These are phyloP conservation scores for Nitzschia putrida DNA, from an alignment of 108 stramenopile species.

Conservation along the genomic window DNA sequence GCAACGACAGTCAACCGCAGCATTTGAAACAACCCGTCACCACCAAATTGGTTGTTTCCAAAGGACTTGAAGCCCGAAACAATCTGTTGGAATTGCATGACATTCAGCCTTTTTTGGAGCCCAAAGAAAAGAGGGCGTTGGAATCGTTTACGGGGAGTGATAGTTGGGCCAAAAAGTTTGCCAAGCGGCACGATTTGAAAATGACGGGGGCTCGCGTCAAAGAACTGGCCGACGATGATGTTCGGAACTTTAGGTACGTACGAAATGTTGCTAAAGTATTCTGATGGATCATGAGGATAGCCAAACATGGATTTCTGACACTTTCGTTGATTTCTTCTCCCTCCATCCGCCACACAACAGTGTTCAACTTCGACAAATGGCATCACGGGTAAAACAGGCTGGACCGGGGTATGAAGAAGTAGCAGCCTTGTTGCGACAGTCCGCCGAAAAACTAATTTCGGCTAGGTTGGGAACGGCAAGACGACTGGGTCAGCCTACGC, in stretches of 20 bases:
- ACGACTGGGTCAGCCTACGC: conserved; percentile 9
- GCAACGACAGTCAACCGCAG: conserved; percentile 24
- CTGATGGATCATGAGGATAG: neutral
- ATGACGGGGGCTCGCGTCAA: conserved; percentile 32
- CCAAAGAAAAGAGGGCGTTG: conserved; percentile 32
- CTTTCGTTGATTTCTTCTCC: neutral
- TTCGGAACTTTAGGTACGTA: conserved; percentile 14
- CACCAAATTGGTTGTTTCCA: conserved; percentile 37
- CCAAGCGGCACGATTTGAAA: conserved; percentile 31
- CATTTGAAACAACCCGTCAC: conserved; percentile 27
- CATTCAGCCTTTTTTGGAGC: conserved; percentile 34
- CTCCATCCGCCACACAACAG: neutral
- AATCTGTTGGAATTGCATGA: conserved; percentile 28
- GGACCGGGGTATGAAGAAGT: conserved; percentile 34
- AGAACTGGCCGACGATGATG: conserved; percentile 31
- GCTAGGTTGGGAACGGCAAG: conserved; percentile 14
- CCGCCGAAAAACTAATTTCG: conserved; percentile 24
- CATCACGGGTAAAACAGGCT: conserved; percentile 28
- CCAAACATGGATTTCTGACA: too few relatives aligned
- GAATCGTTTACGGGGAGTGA: conserved; percentile 35
- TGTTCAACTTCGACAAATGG: conserved; percentile 27
- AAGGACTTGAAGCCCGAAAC: conserved; percentile 35
- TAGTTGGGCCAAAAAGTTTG: conserved; percentile 45
- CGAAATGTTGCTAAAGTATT: too few relatives aligned
- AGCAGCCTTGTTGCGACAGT: conserved; percentile 23